phyloP scores from a whole-genome alignment of 2,329 filamentous ascomycete genomes.

The Aspergillus sp. region DNA sequence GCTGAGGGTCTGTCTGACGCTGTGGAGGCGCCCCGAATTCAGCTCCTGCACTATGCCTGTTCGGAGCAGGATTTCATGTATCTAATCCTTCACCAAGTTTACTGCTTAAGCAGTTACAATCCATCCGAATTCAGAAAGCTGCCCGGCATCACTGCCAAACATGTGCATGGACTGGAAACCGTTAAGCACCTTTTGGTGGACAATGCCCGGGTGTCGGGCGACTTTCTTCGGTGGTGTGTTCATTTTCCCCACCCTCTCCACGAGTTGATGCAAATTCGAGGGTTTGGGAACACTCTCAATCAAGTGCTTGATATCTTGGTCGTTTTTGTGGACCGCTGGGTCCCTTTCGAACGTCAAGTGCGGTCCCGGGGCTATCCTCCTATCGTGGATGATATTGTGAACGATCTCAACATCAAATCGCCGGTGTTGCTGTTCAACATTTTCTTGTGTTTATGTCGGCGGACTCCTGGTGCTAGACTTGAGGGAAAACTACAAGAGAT shows the following conservation, averaged over 20 bases:
- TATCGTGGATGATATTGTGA: constrained; percentile 60
- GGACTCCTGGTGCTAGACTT: constrained; percentile 24
- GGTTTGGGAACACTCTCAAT: constrained; percentile 37
- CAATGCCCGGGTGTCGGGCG: constrained; percentile 48
- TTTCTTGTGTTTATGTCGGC: constrained; percentile 48
- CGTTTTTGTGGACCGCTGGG: constrained; percentile 51
- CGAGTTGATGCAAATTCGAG: constrained; percentile 33
- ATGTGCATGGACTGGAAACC: constrained; percentile 37
- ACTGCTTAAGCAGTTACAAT: constrained; percentile 60
- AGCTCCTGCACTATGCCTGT: constrained; percentile 64
- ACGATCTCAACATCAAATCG: constrained; percentile 56
- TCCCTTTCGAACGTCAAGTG: constrained; percentile 38
- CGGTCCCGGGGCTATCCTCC: constrained; percentile 55
- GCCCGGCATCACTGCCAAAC: constrained; percentile 39
- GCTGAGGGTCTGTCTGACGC: constrained; percentile 44
- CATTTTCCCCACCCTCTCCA: constrained; percentile 51
- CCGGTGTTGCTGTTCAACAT: constrained; percentile 58
- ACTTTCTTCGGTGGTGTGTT: constrained; percentile 52
- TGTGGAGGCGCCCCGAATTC: constrained; percentile 50
- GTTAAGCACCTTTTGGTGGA: constrained; percentile 51
- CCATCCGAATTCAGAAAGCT: constrained; percentile 42
- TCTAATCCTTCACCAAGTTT: constrained; percentile 67
- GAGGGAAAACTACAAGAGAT: constrained; percentile 24
- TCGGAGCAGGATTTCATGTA: constrained; percentile 63
- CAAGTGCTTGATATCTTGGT: constrained; percentile 53